Evolutionary conservation across 768 basidiomycete genomes (phyloP), one percentile per base, ranked within the genome.

Genomic region (Lactarius trivialis): DNA sequence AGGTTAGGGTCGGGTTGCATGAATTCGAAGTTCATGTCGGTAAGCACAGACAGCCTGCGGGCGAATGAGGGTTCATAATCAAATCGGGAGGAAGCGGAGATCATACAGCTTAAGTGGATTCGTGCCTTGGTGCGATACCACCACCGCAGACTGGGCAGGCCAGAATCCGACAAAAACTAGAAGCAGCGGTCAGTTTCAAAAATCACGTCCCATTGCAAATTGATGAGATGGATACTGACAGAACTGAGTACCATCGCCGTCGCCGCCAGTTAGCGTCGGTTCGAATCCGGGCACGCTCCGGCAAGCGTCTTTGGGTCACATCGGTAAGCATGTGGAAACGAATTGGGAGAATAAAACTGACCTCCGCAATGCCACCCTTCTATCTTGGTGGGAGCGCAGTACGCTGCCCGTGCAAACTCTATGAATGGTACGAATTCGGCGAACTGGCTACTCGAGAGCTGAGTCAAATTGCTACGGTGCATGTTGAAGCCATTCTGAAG

Each of bases 381-480:
- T 14, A 80, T 64, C 52, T 69, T 72, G 60, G 66, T 69, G 0
- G 77, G 72, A 2, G 73, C 41, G 65, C 83, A 84, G 68, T 84
- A 84, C 15, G 82, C 79, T 5, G 82, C 83, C 24, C 80, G 74
- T 36, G 83, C 81, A 70, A 84, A 80, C 68, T 81, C 74, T 0
- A 79, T 76, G 60, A 75, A 83, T 11, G 81, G 80, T 0, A 75
- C 71, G 37, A 81, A 74, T 26, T 65, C 72, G 7, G 74, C 55
- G 53, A 82, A 68, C 58, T 77, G 71, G 0, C 68, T 50, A 0
- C 73, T 17, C 0, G 79, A 58, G 43, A 77, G 59, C 33, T 61
- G 43, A 17, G 66, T 72, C 53, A 74, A 70, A 14, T 33, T 9
- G 14, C 17, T 34, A 12, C 24, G 4, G 26, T 21, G 26, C 33